A percentile compares a stretch with the other conserved stretches of the same genome.
Evolutionary conservation across 345 rosid genomes (phyloP).

Genomic region (Diplotaxis tenuifolia): DNA sequence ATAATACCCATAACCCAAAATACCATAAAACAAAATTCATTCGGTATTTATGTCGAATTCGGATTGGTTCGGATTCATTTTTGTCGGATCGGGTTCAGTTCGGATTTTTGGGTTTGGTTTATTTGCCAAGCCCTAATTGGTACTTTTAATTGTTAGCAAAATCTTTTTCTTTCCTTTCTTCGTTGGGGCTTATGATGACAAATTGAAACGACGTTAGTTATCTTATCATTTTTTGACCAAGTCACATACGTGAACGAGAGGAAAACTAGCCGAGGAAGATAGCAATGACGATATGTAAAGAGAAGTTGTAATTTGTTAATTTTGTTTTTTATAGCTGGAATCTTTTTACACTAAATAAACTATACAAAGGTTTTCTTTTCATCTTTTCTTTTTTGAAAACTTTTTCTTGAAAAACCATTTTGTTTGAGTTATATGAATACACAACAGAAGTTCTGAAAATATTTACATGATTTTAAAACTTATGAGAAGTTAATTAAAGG

Average conservation of each 20-base stretch:
- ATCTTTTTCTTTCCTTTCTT: slow-evolving; percentile 21
- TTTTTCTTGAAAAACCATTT: no score
- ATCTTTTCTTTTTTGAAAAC: no score
- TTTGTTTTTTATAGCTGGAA: not conserved
- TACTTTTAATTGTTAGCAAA: slow-evolving; percentile 28
- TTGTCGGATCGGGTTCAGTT: no score
- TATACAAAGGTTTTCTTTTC: not conserved
- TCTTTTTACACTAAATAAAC: not conserved
- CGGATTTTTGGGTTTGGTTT: no score
- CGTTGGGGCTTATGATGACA: slow-evolving; percentile 20
- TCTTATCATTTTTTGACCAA: slow-evolving; percentile 20
- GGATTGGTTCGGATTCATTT: no score
- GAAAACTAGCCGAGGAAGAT: slow-evolving; percentile 1
- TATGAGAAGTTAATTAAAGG: not conserved
- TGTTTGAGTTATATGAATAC: not conserved
- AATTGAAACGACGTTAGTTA: slow-evolving; percentile 11
- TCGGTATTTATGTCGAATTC: no score
- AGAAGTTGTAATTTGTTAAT: not conserved
- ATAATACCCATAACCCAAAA: no score
- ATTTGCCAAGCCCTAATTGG: no score
- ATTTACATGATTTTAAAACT: not conserved
- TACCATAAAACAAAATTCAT: no score
- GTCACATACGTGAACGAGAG: slow-evolving; percentile 20
- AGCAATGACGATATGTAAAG: slow-evolving; percentile 9
- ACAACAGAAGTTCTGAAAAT: not conserved